Conservation (phyloP, 352 stramenopile species). For the Pythium biforme region DNA sequence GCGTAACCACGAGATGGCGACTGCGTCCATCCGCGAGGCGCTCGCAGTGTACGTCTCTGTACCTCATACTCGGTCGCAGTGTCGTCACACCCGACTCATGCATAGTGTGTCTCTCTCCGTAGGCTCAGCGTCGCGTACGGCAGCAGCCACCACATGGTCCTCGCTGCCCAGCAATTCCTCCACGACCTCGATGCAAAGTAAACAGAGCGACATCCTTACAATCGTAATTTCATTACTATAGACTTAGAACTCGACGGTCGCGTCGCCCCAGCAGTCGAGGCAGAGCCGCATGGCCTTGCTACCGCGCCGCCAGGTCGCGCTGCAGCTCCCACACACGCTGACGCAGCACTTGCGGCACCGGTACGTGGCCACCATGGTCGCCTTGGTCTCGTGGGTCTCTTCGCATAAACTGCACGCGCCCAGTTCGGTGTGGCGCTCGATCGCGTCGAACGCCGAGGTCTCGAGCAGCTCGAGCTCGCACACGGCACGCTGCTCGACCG, state of each 20-base stretch:
- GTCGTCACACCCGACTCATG: neutral
- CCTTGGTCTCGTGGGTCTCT: neutral
- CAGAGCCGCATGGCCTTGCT: constrained; percentile 23
- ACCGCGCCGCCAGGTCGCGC: constrained; percentile 13
- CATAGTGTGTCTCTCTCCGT: neutral
- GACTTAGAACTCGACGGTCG: constrained; percentile 16
- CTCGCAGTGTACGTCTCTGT: constrained; percentile 18
- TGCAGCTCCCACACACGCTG: constrained; percentile 17
- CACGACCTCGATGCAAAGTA: too few relatives aligned
- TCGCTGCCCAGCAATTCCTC: constrained; percentile 2
- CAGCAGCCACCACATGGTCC: constrained; percentile 12
- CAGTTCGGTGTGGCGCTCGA: constrained; percentile 2
- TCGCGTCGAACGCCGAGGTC: constrained; percentile 13
- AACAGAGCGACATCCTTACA: neutral
- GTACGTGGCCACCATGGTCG: neutral
- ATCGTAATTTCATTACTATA: neutral
- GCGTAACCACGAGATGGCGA: neutral
- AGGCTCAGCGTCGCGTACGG: constrained; percentile 19
- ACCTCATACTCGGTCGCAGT: too few relatives aligned
- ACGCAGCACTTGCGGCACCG: constrained; percentile 28
- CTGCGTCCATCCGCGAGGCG: constrained; percentile 7
- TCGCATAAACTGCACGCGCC: constrained; percentile 15
- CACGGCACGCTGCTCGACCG: constrained; percentile 20
- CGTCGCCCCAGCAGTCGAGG: constrained; percentile 26
- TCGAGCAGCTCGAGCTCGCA: constrained; percentile 7